These are phyloP conservation scores for Candida verbasci DNA, from an alignment of 805 yeast species.

Conservation along the genomic window DNA sequence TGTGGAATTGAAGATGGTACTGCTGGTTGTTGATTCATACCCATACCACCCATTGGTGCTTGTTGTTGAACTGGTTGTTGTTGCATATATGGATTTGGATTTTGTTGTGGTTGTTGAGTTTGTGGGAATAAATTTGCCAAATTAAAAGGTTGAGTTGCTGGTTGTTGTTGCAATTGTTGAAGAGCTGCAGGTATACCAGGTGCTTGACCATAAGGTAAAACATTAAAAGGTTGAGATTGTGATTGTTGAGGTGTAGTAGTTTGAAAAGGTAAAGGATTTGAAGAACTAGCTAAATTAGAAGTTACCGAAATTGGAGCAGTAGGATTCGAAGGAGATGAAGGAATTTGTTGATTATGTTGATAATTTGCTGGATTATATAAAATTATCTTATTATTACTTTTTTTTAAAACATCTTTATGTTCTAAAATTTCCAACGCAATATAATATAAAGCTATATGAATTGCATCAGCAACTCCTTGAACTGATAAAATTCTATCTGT, in stretches of 20 bases:
- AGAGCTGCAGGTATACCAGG: too few relatives aligned
- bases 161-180: conserved; percentile 30
- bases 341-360: conserved; percentile 13
- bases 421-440: conserved; percentile 64
- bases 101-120: conserved; percentile 9
- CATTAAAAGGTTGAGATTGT: conserved; percentile 4
- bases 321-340: conserved; percentile 6
- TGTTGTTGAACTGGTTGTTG: conserved; percentile 13
- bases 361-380: conserved; percentile 56
- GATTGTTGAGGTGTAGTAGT: neutral
- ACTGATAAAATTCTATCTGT: conserved; percentile 72
- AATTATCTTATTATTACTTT: conserved; percentile 51
- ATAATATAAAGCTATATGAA: conserved; percentile 77
- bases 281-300: conserved; percentile 1
- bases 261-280: neutral
- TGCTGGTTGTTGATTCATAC: neutral
- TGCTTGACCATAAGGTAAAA: conserved; percentile 8
- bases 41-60: too few relatives aligned
- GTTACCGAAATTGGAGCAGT: conserved; percentile 11
- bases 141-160: conserved; percentile 30
- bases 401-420: conserved; percentile 49
- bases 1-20: conserved; percentile 17
- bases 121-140: conserved; percentile 7
- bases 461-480: conserved; percentile 80
- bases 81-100: conserved; percentile 24